Base-by-base conservation (phyloP, 345 rosid genomes). In the Stellera chamaejasme region DNA sequence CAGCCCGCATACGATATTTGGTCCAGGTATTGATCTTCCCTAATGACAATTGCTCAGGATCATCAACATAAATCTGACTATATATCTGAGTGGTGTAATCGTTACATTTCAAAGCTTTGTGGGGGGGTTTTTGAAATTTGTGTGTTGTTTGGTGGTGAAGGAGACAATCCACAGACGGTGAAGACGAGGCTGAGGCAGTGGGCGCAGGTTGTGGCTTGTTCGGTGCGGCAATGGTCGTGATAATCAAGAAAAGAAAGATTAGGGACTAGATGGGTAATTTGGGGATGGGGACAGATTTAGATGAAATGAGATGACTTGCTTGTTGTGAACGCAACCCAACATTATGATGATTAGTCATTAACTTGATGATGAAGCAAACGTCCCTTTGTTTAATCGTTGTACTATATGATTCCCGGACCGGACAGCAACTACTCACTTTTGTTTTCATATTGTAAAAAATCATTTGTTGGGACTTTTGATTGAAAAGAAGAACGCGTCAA, bases 171-270 rank as follows among this genome's bases (percentile, higher is more conserved):
- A 1, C 71, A 82, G 71, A 76, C 75, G 75, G 77, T 85, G 88
- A 91, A 88, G 81, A 85, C 82, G 62, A 79, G 90, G 77, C 68
- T 91, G 69, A 82, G 79, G 70, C 95, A 83, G 63, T 88, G 98
- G 96, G 98, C 96, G 48, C 90, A 79, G 74, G 90, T 88, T 71
- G 98, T 91, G 67, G 98, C 92, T 13, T 92, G 98, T 71, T 70
- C 96, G 55, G 95, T 92, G 66, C 69, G 82, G 62, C 95, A 88
- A 66, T 71, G 72, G 45, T 72, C 92, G 10, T 49, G 73, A 54
- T 66, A 26, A 54, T 32, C 39, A 32, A 32, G 39, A 32, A 32
- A 32, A 7, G 39, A 8, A 5, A 32, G 39, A 8, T 5, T 1
- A 8, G 39, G 39, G 39, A 32, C 39, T 60, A 28, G 44, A 2